phyloP scores from a whole-genome alignment of 352 stramenopile species.

The Halophytophthora batemanensis region DNA sequence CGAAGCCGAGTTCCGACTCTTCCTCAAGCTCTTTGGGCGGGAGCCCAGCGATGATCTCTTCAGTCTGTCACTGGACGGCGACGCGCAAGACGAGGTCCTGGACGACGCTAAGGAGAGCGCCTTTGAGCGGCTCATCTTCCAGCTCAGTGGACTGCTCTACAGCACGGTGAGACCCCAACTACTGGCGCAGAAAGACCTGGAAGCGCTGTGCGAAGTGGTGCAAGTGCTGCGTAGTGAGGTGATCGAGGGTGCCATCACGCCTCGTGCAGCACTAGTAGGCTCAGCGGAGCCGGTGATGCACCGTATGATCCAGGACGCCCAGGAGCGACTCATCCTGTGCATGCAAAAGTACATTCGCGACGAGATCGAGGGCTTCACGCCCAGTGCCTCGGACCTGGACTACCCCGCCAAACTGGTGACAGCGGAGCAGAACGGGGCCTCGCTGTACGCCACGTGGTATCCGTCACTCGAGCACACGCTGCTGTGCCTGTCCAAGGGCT shows the following conservation, averaged over 20 bases:
- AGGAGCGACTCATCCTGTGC: constrained; percentile 80
- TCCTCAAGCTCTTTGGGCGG: constrained; percentile 64
- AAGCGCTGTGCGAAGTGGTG: constrained; percentile 75
- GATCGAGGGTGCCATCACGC: constrained; percentile 67
- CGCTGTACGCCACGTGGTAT: constrained; percentile 83
- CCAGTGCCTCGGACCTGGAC: constrained; percentile 47
- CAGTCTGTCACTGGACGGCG: constrained; percentile 19
- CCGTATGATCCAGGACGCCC: constrained; percentile 81
- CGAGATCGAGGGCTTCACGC: constrained; percentile 77
- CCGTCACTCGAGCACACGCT: constrained; percentile 78
- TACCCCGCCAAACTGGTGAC: constrained; percentile 70
- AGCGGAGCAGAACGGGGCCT: constrained; percentile 20
- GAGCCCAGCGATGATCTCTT: constrained; percentile 60
- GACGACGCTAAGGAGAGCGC: constrained; percentile 50
- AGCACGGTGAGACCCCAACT: constrained; percentile 63
- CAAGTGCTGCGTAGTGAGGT: constrained; percentile 76
- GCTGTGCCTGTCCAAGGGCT: constrained; percentile 84
- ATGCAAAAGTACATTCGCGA: constrained; percentile 85
- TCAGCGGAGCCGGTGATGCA: constrained; percentile 75
- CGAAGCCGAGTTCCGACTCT: constrained; percentile 72
- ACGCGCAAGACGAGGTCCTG: constrained; percentile 23
- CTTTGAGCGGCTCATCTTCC: constrained; percentile 81
- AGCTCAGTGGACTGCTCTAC: constrained; percentile 73
- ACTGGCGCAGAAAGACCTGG: constrained; percentile 71
- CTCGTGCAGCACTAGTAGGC: constrained; percentile 42